phyloP scores from a whole-genome alignment of 495 filamentous ascomycete genomes.

The Aspergillus nidulans region DNA sequence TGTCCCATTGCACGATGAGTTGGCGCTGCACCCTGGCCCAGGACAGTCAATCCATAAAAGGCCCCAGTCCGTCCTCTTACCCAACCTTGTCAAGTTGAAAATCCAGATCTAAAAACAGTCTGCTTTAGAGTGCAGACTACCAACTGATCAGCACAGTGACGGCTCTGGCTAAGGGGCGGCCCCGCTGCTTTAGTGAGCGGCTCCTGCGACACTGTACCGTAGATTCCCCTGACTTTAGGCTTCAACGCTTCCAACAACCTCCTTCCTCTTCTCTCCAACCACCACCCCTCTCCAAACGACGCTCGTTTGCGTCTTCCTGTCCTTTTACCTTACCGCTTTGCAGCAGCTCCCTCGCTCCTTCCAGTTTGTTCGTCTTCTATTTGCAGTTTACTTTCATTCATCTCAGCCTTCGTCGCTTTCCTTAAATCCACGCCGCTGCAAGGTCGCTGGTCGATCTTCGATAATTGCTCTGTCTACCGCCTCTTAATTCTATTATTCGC shows the following conservation, averaged over 20 bases:
- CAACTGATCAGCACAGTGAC: neutral
- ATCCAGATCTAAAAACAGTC: neutral
- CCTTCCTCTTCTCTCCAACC: neutral
- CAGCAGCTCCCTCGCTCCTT: constrained; percentile 7
- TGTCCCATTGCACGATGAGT: constrained; percentile 1
- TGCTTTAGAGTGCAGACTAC: neutral
- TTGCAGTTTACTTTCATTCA: constrained; percentile 10
- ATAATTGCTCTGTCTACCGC: constrained; percentile 15
- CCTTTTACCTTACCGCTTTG: constrained; percentile 1
- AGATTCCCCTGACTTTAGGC: neutral
- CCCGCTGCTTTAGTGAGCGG: neutral
- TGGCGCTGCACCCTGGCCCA: neutral
- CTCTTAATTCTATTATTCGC: constrained; percentile 5
- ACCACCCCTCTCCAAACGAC: too few species aligned
- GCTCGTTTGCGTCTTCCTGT: constrained; percentile 3
- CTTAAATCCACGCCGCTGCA: constrained; percentile 7
- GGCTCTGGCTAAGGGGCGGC: neutral
- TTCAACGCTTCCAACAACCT: neutral
- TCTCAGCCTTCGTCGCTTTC: constrained; percentile 1
- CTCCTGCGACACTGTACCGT: neutral
- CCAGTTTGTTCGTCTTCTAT: constrained; percentile 5
- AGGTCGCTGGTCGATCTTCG: constrained; percentile 39
- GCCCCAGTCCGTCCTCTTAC: neutral
- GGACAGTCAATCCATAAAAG: neutral
- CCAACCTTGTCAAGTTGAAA: neutral